A percentile compares a stretch with the other conserved stretches of the same genome.
Conservation (phyloP, 495 filamentous ascomycete species). For the Daldinia concentrica region DNA sequence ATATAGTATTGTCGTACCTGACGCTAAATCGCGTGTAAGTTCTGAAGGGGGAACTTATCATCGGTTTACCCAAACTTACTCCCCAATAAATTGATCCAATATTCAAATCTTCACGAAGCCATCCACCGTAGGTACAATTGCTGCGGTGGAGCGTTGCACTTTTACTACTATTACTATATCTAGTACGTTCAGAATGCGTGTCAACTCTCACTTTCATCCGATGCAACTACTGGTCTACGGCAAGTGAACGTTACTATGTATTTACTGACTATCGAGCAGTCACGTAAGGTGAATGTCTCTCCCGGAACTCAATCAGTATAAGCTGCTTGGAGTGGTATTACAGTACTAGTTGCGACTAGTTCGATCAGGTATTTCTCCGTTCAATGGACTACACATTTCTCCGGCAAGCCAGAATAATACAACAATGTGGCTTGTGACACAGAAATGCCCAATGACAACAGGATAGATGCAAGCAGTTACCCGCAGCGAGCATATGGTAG, state of each 20-base stretch:
- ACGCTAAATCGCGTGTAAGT: background rate
- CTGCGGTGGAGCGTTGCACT: no score
- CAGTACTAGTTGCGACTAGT: background rate
- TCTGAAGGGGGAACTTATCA: background rate
- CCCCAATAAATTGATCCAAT: background rate
- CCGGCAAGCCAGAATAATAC: background rate
- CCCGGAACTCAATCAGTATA: background rate
- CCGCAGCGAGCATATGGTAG: constrained; percentile 28
- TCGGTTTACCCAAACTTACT: background rate
- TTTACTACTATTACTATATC: no score
- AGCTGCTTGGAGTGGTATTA: background rate
- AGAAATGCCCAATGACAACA: constrained; percentile 19
- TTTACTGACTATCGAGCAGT: background rate
- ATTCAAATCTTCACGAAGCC: no score
- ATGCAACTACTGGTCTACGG: background rate
- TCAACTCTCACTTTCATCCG: no score
- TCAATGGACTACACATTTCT: background rate
- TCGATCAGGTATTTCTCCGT: background rate
- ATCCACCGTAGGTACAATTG: no score
- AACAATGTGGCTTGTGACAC: constrained; percentile 12
- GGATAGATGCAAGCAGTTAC: constrained; percentile 24
- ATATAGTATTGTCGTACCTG: background rate
- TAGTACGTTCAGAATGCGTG: no score
- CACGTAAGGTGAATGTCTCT: background rate
- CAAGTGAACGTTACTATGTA: background rate